These are phyloP conservation scores for Myxozyma melibiosi DNA, from an alignment of 805 yeast genomes.

Conservation along the genomic window DNA sequence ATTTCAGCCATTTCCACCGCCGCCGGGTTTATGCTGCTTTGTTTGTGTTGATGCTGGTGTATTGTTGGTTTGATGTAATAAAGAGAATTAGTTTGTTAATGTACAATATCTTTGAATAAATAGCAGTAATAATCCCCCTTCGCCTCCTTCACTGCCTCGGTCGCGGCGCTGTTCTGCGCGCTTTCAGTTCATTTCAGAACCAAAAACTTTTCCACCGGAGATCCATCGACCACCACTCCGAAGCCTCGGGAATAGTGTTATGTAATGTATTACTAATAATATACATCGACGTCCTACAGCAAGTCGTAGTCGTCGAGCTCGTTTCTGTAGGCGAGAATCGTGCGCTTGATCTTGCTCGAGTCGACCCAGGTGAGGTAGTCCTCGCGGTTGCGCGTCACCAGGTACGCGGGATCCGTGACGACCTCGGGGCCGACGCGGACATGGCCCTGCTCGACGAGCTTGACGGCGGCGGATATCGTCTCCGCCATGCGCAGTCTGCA, in stretches of 20 bases:
- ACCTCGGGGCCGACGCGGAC: conserved; percentile 96
- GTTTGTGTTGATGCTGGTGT: too few species aligned
- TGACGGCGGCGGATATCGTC: conserved; percentile 82
- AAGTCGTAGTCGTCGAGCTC: conserved; percentile 60
- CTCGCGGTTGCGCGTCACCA: conserved; percentile 90
- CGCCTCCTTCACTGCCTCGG: too few species aligned
- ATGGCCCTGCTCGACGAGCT: conserved; percentile 94
- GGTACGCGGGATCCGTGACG: conserved; percentile 91
- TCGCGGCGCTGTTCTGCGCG: too few species aligned
- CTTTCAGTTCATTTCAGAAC: too few species aligned
- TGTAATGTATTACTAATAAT: background rate
- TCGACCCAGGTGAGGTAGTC: conserved; percentile 99
- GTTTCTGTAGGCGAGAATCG: conserved; percentile 84
- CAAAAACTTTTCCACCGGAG: conserved; percentile 5
- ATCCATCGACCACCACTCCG: background rate
- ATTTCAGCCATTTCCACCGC: too few species aligned
- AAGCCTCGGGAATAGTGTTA: background rate
- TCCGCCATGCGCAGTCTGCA: conserved; percentile 93
- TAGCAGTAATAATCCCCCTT: background rate
- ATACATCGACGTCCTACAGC: conserved; percentile 39
- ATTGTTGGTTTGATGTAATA: too few species aligned
- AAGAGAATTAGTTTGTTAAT: too few species aligned
- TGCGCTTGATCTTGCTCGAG: conserved; percentile 86
- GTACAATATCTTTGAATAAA: too few species aligned
- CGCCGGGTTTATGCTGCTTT: too few species aligned